These are phyloP conservation scores for Fraxinus anomala DNA, from an alignment of 257 asterid genomes.

Conservation along the genomic window DNA sequence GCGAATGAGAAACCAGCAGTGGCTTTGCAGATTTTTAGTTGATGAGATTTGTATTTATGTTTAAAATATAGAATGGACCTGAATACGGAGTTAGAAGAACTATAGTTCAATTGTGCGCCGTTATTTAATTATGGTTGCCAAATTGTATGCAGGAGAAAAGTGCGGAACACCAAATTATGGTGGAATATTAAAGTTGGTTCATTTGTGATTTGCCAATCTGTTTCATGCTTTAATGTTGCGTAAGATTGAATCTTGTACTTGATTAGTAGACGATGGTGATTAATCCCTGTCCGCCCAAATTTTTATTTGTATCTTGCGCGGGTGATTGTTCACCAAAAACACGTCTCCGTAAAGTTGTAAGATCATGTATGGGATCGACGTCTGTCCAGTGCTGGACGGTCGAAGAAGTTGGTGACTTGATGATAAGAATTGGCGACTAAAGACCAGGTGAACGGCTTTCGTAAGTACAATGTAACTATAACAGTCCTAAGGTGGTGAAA, in stretches of 20 bases:
- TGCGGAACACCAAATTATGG: constrained; percentile 10
- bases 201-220: not conserved
- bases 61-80: constrained; percentile 24
- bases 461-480: too few species aligned
- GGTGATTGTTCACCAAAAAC: too few species aligned
- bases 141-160: constrained; percentile 36
- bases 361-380: too few species aligned
- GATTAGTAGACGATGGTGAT: not conserved
- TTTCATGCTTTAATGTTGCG: not conserved
- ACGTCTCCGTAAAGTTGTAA: too few species aligned
- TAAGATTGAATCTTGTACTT: not conserved
- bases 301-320: not conserved
- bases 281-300: not conserved
- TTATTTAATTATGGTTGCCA: constrained; percentile 39
- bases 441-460: too few species aligned
- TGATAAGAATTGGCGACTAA: too few species aligned
- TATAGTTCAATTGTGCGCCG: constrained; percentile 39
- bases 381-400: too few species aligned
- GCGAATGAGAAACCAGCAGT: constrained; percentile 11
- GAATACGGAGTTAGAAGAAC: constrained; percentile 26
- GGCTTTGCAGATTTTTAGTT: constrained; percentile 34
- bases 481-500: too few species aligned
- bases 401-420: too few species aligned
- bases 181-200: constrained; percentile 21
- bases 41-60: constrained; percentile 48